Base-by-base conservation (phyloP, 2,329 filamentous ascomycete genomes). In the Cytospora mali region DNA sequence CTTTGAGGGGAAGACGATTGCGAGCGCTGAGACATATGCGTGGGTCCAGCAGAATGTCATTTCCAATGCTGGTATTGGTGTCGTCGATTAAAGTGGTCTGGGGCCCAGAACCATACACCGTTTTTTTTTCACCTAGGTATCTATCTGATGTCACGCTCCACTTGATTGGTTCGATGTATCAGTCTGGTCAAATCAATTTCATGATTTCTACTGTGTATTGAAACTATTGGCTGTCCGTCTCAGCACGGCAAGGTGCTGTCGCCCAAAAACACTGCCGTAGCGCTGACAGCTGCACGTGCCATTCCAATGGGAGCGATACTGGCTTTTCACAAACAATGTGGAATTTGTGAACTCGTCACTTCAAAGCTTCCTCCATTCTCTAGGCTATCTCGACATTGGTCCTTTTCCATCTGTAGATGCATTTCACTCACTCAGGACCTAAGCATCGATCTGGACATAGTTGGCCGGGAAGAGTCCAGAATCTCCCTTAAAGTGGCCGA, bases 391-490 rank as follows among this genome's bases (percentile, higher is more conserved):
- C n/a, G 4, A 4, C 50, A 49, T 28, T 21, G 13, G 21, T 25
- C 27, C 18, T 48, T n/a, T 42, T 23, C 14, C 42, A 46, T 21
- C 27, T 33, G 14, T 50, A 21, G 46, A 52, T 33, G 28, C 27
- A n/a, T n/a, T n/a, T n/a, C n/a, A n/a, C 11, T 27, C 52, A 25
- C 6, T 7, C 9, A 23, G 6, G n/a, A 6, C 28, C 58, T 67
- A 72, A 23, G 66, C 58, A 66, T 86, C 76, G 59, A 88, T 76
- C 74, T 88, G 78, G 66, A 90, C 88, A 69, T 90, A 90, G 74
- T 90, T 89, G 72, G 87, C 84, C 14, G 88, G 88, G 85, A 99
- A 99, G 52, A 99, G 83, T 66, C 95, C 95, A 31, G 85, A 84
- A 62, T 88, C 84, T 56, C 93, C 93, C 28, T 88, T 83, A 75